Evolutionary conservation across 306 rosid species (phyloP).

Genomic region (Bauhinia variegata): DNA sequence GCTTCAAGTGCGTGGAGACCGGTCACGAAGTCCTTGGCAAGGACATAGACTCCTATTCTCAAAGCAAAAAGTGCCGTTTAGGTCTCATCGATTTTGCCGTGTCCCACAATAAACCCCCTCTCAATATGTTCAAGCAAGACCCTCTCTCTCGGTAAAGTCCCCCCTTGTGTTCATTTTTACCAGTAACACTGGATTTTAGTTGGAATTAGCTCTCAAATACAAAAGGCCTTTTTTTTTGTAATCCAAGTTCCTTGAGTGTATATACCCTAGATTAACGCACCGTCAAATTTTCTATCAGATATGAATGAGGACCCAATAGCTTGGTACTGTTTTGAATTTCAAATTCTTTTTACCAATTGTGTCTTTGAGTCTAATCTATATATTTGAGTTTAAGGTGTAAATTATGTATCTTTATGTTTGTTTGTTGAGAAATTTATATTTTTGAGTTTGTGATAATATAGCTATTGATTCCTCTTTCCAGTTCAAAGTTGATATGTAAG

Average conservation of each 20-base stretch:
- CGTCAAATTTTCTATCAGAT: no score
- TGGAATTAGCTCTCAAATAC: not conserved
- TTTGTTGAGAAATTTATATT: not conserved
- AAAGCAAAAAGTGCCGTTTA: slow-evolving; percentile 81
- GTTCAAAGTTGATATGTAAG: slow-evolving; percentile 86
- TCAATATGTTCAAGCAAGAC: slow-evolving; percentile 79
- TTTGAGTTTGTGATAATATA: not conserved
- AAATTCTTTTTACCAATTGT: not conserved
- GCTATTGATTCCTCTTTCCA: slow-evolving; percentile 32
- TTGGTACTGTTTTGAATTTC: not conserved
- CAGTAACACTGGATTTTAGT: not conserved
- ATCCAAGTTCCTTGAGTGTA: not conserved
- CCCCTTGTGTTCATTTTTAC: not conserved
- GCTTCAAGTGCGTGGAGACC: slow-evolving; percentile 80
- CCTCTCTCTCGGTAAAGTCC: slow-evolving; percentile 70
- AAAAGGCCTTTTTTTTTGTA: not conserved
- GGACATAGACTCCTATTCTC: slow-evolving; percentile 69
- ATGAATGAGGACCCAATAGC: no score
- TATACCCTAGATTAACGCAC: no score
- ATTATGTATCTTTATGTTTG: not conserved
- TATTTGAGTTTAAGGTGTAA: no score
- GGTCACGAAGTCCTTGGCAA: slow-evolving; percentile 76
- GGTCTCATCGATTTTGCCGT: slow-evolving; percentile 80
- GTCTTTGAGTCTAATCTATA: no score
- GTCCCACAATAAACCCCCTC: slow-evolving; percentile 67